Percentiles rank a stretch among this genome's conserved stretches.
Conservation (phyloP, 192 early-diverging fungal species). For the Entophlyctis luteolus region DNA sequence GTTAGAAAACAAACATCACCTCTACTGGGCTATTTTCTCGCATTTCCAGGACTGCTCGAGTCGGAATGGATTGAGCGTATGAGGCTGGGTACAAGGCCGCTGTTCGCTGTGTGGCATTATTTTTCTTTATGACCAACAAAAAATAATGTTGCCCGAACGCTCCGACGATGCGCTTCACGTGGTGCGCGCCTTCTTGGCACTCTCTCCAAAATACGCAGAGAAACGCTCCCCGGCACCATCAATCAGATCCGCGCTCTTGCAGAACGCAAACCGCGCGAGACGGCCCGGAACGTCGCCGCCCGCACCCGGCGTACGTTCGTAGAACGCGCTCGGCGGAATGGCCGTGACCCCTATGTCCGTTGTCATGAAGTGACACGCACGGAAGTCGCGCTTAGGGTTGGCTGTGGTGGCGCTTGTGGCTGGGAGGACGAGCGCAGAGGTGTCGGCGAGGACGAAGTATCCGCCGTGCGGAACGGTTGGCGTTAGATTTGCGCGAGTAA, state of each 20-base stretch:
- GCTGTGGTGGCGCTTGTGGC: conserved; percentile 41
- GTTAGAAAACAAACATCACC: too few relatives aligned
- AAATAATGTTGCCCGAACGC: neutral
- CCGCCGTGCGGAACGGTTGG: conserved; percentile 85
- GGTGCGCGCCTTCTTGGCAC: conserved; percentile 1
- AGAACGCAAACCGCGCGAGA: conserved; percentile 86
- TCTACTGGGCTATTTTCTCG: too few relatives aligned
- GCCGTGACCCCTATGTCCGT: conserved; percentile 84
- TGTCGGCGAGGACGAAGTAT: conserved; percentile 90
- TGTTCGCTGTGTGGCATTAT: too few relatives aligned
- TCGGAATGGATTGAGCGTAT: too few relatives aligned
- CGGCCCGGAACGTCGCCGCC: conserved; percentile 55
- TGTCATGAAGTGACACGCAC: conserved; percentile 79
- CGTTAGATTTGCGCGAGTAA: conserved; percentile 67
- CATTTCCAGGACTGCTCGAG: too few relatives aligned
- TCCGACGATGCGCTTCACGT: too few relatives aligned
- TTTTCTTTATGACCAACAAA: neutral
- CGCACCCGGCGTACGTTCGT: conserved; percentile 41
- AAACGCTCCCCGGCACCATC: conserved; percentile 69
- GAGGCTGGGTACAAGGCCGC: too few relatives aligned
- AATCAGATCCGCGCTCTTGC: conserved; percentile 82
- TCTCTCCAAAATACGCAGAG: conserved; percentile 29
- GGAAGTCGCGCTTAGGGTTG: conserved; percentile 60
- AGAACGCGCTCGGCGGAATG: conserved; percentile 90
- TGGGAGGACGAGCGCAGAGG: conserved; percentile 53